Evolutionary conservation across 164 flowering plant species (phyloP), one percentile per base, ranked within the genome.

Genomic region (Sedum album): DNA sequence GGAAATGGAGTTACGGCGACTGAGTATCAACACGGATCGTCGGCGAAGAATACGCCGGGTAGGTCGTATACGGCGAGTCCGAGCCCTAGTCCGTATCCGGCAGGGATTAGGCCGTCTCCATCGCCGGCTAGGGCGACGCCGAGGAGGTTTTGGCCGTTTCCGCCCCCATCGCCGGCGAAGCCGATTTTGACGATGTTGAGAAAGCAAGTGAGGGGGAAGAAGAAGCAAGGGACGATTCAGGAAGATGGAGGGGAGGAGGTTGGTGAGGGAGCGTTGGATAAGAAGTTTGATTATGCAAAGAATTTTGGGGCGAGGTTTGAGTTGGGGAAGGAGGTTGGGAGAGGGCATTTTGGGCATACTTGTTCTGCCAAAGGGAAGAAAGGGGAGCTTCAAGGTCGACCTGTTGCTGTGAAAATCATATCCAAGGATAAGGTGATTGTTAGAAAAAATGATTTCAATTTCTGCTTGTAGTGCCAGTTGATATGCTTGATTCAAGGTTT

Each of bases 301-400:
- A 89, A 92, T 73, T 92, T 95, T 30, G 86, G 84, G 31, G 90
- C 89, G 15, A 90, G 85, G 85, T 95, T 92, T 71, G 97, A 95
- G 76, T 71, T 92, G 57, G 97, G 93, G 74, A 88, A 86, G 79
- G 99, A 95, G 77, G 83, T 95, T 0, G 99, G 99, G 42, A 68
- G 96, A 72, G 99, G 99, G 73, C 99, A 95, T 88, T 95, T 95
- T 73, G 99, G 99, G 41, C 94, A 95, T 76, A 95, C 99, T 36
- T 95, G 99, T 74, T 85, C 79, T 8, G 97, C 96, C 0, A 82
- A 72, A 64, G 93, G 78, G 1, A 84, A 81, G 78, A 95, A 90
- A 64, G 99, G 97, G 1, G 99, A 86, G 72, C 82, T 87, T 66
- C 90, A 80, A 74, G 97, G 88, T 72, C 87, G 80, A 53, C 75